Percentiles rank a stretch among this genome's conserved stretches.
Evolutionary conservation across 208 protist genomes (phyloP).

Genomic region (Wallacemonas collosoma): DNA sequence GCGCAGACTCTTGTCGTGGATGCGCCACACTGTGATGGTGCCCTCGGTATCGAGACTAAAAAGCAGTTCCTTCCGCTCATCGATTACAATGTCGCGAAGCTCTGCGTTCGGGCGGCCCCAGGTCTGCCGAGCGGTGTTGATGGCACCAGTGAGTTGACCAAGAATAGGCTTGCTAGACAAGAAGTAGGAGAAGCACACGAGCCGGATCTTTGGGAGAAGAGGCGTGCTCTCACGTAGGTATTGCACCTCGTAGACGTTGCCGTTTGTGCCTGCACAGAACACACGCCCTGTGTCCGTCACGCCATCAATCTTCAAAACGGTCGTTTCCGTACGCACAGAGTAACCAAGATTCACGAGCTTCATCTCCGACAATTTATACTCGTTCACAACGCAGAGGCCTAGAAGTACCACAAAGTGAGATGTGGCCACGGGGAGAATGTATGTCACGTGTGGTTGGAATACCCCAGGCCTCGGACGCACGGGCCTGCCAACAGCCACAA

Average conservation of each 20-base stretch:
- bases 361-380: conserved; percentile 47
- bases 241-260: conserved; percentile 77
- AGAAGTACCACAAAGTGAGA: conserved; percentile 69
- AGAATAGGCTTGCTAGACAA: conserved; percentile 63
- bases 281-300: conserved; percentile 50
- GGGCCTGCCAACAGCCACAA: conserved; percentile 74
- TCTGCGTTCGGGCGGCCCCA: conserved; percentile 57
- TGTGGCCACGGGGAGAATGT: conserved; percentile 78
- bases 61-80: conserved; percentile 56
- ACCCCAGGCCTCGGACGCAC: conserved; percentile 51
- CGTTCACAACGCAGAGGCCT: conserved; percentile 76
- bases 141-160: conserved; percentile 47
- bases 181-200: conserved; percentile 66
- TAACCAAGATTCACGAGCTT: conserved; percentile 80
- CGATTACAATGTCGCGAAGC: conserved; percentile 75
- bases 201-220: conserved; percentile 64
- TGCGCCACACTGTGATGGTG: conserved; percentile 68
- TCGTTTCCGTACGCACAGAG: conserved; percentile 48
- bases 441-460: conserved; percentile 84
- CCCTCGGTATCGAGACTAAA: conserved; percentile 74
- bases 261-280: conserved; percentile 81
- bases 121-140: conserved; percentile 49
- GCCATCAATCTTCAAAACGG: conserved; percentile 66
- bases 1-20: conserved; percentile 53
- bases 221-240: conserved; percentile 75